phyloP scores from a whole-genome alignment of 495 filamentous ascomycete genomes.

The Hyphodiscus hymeniophilus region DNA sequence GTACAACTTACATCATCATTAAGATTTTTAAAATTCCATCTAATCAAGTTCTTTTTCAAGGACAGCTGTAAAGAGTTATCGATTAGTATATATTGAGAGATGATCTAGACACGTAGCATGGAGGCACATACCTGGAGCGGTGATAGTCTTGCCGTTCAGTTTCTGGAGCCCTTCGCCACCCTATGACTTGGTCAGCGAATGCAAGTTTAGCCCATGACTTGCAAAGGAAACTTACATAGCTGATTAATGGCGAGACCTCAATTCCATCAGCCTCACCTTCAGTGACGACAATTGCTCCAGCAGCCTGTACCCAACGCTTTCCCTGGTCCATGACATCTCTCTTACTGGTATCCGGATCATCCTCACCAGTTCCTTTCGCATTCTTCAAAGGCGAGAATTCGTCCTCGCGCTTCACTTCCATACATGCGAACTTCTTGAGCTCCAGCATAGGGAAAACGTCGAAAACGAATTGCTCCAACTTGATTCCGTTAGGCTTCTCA shows the following conservation, averaged over 20 bases:
- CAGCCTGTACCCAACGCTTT: slow-evolving; percentile 70
- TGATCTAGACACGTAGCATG: too few species aligned
- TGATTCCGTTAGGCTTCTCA: slow-evolving; percentile 92
- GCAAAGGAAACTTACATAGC: slow-evolving; percentile 69
- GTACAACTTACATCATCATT: background rate
- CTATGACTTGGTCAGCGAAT: slow-evolving; percentile 40
- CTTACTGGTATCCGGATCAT: slow-evolving; percentile 88
- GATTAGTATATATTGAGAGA: too few species aligned
- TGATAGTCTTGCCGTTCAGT: slow-evolving; percentile 64
- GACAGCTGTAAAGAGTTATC: too few species aligned
- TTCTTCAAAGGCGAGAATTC: slow-evolving; percentile 99
- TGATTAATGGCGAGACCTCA: slow-evolving; percentile 87
- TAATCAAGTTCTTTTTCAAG: slow-evolving; percentile 56
- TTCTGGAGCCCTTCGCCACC: slow-evolving; percentile 85
- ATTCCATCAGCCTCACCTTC: slow-evolving; percentile 63
- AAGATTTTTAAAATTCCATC: background rate
- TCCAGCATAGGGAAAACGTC: slow-evolving; percentile 91
- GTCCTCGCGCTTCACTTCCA: slow-evolving; percentile 94
- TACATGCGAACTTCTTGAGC: slow-evolving; percentile 81
- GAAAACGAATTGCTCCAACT: slow-evolving; percentile 98
- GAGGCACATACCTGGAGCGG: too few species aligned
- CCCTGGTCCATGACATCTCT: slow-evolving; percentile 86
- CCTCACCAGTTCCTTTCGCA: slow-evolving; percentile 79
- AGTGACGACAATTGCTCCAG: slow-evolving; percentile 68
- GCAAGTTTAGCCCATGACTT: slow-evolving; percentile 3